A percentile compares a stretch with the other conserved stretches of the same genome.
phyloP scores from a whole-genome alignment of 495 filamentous ascomycete species.

The Aspergillus asperescens region DNA sequence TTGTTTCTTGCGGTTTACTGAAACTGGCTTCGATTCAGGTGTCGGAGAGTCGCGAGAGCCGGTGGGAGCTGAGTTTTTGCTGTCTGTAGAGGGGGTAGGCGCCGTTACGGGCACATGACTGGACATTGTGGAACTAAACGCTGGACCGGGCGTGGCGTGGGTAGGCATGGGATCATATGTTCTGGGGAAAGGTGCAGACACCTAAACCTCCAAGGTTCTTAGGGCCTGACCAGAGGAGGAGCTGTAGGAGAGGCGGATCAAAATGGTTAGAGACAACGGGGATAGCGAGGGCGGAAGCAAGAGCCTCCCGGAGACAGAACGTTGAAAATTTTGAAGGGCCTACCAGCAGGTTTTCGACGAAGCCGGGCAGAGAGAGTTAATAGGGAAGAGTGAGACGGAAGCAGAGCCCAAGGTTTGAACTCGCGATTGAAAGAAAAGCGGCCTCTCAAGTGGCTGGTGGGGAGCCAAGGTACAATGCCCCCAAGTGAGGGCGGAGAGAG shows the following conservation, averaged over 20 bases:
- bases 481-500: conserved; percentile 31
- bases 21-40: conserved; percentile 29
- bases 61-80: conserved; percentile 27
- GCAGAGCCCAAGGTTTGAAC: background rate
- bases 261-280: conserved; percentile 15
- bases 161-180: conserved; percentile 21
- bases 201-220: conserved; percentile 10
- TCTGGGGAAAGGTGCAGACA: background rate
- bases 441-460: conserved; percentile 16
- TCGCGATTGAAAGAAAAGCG: conserved; percentile 11
- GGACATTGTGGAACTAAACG: conserved; percentile 30
- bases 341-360: conserved; percentile 11
- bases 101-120: conserved; percentile 25
- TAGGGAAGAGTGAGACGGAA: background rate
- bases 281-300: conserved; percentile 4
- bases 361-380: background rate
- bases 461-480: conserved; percentile 16
- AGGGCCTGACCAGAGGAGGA: conserved; percentile 13
- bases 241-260: conserved; percentile 17
- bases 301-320: conserved; percentile 16
- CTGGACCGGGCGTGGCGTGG: conserved; percentile 24
- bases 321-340: conserved; percentile 21
- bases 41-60: conserved; percentile 24
- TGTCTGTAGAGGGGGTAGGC: conserved; percentile 34
- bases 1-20: conserved; percentile 88